Base-by-base conservation (phyloP, 2,329 filamentous ascomycete genomes). In the Diaporthe amygdali region DNA sequence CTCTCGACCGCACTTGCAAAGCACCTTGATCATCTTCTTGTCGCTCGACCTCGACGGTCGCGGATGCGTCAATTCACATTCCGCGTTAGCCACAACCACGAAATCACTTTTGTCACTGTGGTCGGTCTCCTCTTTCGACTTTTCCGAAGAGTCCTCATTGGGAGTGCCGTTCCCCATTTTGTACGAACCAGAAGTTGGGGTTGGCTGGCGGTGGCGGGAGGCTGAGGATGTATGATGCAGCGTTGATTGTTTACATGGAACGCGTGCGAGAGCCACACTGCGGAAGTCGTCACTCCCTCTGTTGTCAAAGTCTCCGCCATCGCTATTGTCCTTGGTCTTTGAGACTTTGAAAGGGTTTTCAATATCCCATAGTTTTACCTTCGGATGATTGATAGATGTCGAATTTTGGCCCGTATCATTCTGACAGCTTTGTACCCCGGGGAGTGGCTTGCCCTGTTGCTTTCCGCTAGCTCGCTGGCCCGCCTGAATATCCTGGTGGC, bases 31-130 rank as follows among this genome's bases (percentile, higher is more conserved):
- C 27, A 63, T 47, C 12, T 39, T 63, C 15, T 14, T 30, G 15
- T 59, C 69, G 54, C 68, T 71, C 5, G 61, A 61, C 32, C 68
- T 56, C 41, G 71, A 72, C 30, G 71, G 71, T 41, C 63, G 54
- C 46, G 71, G 71, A 51, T 72, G 71, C 15, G 68, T 30, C 22
- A 72, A 34, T 8, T 66, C 71, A 12, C 63, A 72, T 8, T 56
- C 55, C 1, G 63, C 68, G 22, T 66, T 67, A 5, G 68, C 71
- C 10, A 72, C 63, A 3, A 72, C 69, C 32, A 56, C 27, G 8
- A 64, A 17, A 10, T 32, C 39, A n/a, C 34, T 14, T n/a, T 15
- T 20, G 4, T 17, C 46, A 37, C 51, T 54, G 17, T 20, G 5
- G 7, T 32, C 51, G 17, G 27, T 54, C 12, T 25, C 68, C 4